Conservation (phyloP, 805 yeast species). For the Nadsonia fulvescens region DNA sequence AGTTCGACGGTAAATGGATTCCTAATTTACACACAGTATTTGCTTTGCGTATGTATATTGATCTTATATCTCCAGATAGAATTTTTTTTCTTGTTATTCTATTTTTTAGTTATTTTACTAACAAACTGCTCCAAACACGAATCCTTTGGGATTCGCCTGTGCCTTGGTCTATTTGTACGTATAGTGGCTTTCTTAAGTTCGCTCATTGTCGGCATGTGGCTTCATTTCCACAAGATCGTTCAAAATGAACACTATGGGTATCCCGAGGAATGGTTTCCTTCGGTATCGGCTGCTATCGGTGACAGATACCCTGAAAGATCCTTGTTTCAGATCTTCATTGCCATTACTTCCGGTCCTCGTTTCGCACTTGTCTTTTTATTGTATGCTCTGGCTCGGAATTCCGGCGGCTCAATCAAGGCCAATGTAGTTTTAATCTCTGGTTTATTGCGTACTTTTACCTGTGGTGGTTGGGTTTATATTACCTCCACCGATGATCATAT, state of each 20-base stretch:
- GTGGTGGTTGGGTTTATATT: conserved; percentile 98
- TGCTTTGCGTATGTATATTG: too few species aligned
- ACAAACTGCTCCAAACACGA: too few species aligned
- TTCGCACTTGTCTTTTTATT: conserved; percentile 41
- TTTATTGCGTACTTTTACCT: conserved; percentile 74
- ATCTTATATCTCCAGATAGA: too few species aligned
- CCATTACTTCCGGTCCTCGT: conserved; percentile 85
- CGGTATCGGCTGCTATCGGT: conserved; percentile 93
- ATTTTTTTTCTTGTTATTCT: too few species aligned
- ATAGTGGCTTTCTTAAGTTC: conserved; percentile 57
- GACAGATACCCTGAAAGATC: conserved; percentile 94
- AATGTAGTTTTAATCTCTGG: conserved; percentile 31
- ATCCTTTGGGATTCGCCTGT: too few species aligned
- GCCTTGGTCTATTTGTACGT: too few species aligned
- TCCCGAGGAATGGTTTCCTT: conserved; percentile 98
- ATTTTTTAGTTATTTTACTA: too few species aligned
- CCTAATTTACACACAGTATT: too few species aligned
- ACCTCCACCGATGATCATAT: conserved; percentile 96
- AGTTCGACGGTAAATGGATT: too few species aligned
- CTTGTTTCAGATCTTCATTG: conserved; percentile 77
- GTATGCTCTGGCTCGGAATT: conserved; percentile 23
- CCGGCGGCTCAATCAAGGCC: conserved; percentile 20
- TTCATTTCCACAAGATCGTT: conserved; percentile 81
- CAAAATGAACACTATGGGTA: conserved; percentile 72
- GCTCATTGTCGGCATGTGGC: conserved; percentile 47